Conservation (phyloP, 768 basidiomycete genomes). For the Crepidotus variabilis region DNA sequence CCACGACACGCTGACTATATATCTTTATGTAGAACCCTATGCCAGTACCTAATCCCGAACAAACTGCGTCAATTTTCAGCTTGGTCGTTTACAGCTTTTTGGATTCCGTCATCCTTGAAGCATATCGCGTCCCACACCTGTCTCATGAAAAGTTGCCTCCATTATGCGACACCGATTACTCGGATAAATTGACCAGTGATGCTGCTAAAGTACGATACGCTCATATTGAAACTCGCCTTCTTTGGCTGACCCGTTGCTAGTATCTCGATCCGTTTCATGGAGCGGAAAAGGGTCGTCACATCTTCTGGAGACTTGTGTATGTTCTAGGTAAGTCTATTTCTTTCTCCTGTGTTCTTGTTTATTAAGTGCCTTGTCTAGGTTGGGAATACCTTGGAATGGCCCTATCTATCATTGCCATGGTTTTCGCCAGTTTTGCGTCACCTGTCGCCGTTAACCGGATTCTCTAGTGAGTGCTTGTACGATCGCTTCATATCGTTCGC, state of each 20-base stretch:
- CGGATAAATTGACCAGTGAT: constrained; percentile 18
- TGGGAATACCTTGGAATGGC: constrained; percentile 27
- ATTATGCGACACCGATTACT: constrained; percentile 56
- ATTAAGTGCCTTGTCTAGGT: constrained; percentile 5
- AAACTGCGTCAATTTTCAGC: constrained; percentile 46
- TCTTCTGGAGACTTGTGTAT: constrained; percentile 43
- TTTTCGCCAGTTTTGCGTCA: constrained; percentile 27
- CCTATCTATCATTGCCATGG: constrained; percentile 22
- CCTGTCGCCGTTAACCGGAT: constrained; percentile 40
- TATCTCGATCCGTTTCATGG: constrained; percentile 37
- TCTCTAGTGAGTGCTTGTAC: constrained; percentile 11
- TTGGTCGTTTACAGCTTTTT: constrained; percentile 48
- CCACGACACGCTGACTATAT: neutral
- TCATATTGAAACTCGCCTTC: constrained; percentile 14
- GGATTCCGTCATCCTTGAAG: constrained; percentile 46
- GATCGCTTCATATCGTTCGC: neutral
- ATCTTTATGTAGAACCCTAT: constrained; percentile 25
- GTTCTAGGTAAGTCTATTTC: constrained; percentile 23
- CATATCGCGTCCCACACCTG: constrained; percentile 40
- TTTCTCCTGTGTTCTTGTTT: neutral
- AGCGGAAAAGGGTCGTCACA: constrained; percentile 31
- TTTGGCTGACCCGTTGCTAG: constrained; percentile 17
- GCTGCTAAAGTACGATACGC: constrained; percentile 16
- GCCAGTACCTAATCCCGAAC: constrained; percentile 39
- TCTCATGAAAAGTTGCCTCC: constrained; percentile 52